Percentiles rank a stretch among this genome's conserved stretches.
Conservation (phyloP, 2,329 filamentous ascomycete species). For the Teratosphaeriaceae sp. region DNA sequence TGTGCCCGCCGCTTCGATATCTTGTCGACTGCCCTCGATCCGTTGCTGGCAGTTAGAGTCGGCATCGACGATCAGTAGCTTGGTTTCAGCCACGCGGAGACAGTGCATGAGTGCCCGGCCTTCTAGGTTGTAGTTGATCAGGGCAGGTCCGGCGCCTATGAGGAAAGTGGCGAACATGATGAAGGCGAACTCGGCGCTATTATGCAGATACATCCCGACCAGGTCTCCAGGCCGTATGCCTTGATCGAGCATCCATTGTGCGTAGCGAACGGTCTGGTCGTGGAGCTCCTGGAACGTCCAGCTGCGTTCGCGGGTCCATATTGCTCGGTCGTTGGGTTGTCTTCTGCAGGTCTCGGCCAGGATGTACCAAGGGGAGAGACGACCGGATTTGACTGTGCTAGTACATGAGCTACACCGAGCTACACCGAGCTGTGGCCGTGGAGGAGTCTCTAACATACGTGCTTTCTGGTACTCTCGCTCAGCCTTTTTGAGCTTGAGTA, state of each 20-base stretch:
- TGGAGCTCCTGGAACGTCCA: slow-evolving; percentile 54
- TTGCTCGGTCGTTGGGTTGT: slow-evolving; percentile 45
- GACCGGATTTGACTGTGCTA: slow-evolving; percentile 13
- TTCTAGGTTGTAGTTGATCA: slow-evolving; percentile 32
- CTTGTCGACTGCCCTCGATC: slow-evolving; percentile 45
- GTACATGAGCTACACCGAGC: slow-evolving; percentile 2
- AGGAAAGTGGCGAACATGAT: slow-evolving; percentile 21
- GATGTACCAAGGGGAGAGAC: slow-evolving; percentile 23
- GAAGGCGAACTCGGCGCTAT: slow-evolving; percentile 25
- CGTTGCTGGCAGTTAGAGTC: slow-evolving; percentile 45
- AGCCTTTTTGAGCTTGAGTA: slow-evolving; percentile 39
- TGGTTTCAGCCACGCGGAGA: slow-evolving; percentile 30
- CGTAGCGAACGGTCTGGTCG: slow-evolving; percentile 51
- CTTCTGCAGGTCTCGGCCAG: slow-evolving; percentile 17
- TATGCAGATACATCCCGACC: slow-evolving; percentile 26
- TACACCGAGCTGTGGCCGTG: no score
- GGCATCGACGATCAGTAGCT: slow-evolving; percentile 39
- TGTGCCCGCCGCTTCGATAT: slow-evolving; percentile 51
- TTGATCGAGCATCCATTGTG: slow-evolving; percentile 50
- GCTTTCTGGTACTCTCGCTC: slow-evolving; percentile 44
- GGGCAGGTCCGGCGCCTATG: slow-evolving; percentile 28
- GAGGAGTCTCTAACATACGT: no score
- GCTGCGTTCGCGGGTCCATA: slow-evolving; percentile 56
- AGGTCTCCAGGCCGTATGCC: slow-evolving; percentile 27
- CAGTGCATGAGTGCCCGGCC: slow-evolving; percentile 30